These are phyloP conservation scores for Colletotrichum noveboracense DNA, from an alignment of 2,329 filamentous ascomycete species.

Conservation along the genomic window DNA sequence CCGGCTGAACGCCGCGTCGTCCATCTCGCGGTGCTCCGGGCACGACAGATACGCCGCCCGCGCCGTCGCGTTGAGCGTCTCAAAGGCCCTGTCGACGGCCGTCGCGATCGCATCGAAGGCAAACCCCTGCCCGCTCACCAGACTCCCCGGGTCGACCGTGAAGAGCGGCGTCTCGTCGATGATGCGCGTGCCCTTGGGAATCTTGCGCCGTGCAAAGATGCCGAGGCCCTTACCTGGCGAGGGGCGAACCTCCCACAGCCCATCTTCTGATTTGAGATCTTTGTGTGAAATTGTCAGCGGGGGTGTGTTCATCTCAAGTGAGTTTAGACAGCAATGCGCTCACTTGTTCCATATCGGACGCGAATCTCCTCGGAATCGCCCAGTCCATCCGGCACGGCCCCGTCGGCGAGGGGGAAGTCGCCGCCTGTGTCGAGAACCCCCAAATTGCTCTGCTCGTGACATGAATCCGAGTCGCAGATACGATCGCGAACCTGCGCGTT, in stretches of 20 bases:
- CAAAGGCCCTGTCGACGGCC: conserved; percentile 28
- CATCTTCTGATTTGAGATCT: conserved; percentile 14
- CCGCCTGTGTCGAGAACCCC: neutral
- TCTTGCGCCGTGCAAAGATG: conserved; percentile 38
- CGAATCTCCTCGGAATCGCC: conserved; percentile 3
- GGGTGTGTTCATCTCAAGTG: neutral
- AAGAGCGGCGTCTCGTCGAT: conserved; percentile 43
- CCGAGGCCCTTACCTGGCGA: conserved; percentile 44
- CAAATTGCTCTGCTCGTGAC: neutral
- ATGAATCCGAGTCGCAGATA: neutral
- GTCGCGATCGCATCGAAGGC: conserved; percentile 34
- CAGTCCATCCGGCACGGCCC: neutral
- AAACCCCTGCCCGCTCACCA: conserved; percentile 35
- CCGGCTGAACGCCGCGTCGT: conserved; percentile 24
- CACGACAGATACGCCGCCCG: conserved; percentile 31
- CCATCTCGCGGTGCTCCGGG: conserved; percentile 27
- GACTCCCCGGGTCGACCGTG: conserved; percentile 26
- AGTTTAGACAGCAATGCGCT: neutral
- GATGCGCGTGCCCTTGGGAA: conserved; percentile 41
- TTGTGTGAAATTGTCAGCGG: neutral
- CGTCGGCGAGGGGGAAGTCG: neutral
- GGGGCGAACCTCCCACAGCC: conserved; percentile 30
- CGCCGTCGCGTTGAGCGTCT: conserved; percentile 27
- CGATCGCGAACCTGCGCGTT: neutral
- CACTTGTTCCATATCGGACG: conserved; percentile 11